Evolutionary conservation across 2,329 filamentous ascomycete species (phyloP).

Genomic region (Trichoderma sp.): DNA sequence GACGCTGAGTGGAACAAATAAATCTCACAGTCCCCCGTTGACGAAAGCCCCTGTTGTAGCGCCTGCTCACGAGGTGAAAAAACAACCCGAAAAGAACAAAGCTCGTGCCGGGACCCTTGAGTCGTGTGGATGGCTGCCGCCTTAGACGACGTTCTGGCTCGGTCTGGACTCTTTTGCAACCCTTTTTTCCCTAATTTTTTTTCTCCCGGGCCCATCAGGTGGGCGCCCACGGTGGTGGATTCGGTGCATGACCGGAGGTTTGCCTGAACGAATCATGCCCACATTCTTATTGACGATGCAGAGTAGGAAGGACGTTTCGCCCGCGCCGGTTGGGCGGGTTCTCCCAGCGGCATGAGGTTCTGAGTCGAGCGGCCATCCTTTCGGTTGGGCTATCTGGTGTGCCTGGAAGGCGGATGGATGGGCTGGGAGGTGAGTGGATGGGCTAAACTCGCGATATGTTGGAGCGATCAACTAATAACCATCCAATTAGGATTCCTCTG

Average conservation of each 20-base stretch:
- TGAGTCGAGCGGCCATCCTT: background rate
- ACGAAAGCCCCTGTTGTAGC: background rate
- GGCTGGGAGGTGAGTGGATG: background rate
- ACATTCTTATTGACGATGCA: too few species aligned
- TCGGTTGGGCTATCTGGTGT: constrained; percentile 1
- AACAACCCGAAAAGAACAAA: constrained; percentile 30
- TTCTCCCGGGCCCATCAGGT: constrained; percentile 9
- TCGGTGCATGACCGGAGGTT: constrained; percentile 29
- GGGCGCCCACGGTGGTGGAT: constrained; percentile 26
- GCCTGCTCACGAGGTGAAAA: constrained; percentile 20
- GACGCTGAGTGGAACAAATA: background rate
- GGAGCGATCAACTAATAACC: background rate
- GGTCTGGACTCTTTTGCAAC: constrained; percentile 30
- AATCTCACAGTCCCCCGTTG: background rate
- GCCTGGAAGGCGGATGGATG: background rate
- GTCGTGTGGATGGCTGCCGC: constrained; percentile 15
- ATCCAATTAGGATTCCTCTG: constrained; percentile 3
- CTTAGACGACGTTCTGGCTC: constrained; percentile 28
- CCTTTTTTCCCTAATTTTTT: background rate
- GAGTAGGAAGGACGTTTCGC: too few species aligned
- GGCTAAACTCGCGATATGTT: background rate
- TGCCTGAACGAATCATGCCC: constrained; percentile 27
- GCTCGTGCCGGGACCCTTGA: constrained; percentile 25
- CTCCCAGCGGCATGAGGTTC: background rate
- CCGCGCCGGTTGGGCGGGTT: background rate